Conservation (phyloP, 2,329 filamentous ascomycete genomes). For the Didymella keratinophila region DNA sequence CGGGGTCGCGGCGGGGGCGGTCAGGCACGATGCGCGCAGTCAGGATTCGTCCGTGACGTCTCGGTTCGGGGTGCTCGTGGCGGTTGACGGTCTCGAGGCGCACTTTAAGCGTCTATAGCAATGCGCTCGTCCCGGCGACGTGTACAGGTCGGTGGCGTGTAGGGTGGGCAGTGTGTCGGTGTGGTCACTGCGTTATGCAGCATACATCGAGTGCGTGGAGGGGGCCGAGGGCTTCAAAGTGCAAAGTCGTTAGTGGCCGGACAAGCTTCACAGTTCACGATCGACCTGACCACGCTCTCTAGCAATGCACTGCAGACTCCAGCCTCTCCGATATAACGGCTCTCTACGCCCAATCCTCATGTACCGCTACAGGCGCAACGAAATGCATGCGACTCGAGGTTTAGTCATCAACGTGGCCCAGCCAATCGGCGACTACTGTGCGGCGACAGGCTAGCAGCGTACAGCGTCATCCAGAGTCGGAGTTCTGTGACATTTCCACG, state of each 20-base stretch:
- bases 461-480: neutral
- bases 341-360: no score
- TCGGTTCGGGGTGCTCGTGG: slow-evolving; percentile 29
- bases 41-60: neutral
- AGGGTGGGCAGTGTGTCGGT: neutral
- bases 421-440: slow-evolving; percentile 6
- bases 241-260: neutral
- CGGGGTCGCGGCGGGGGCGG: neutral
- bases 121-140: neutral
- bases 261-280: neutral
- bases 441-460: neutral
- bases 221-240: slow-evolving; percentile 4
- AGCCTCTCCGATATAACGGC: neutral
- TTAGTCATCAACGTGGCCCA: neutral
- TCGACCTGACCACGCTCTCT: neutral
- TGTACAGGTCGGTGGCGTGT: neutral
- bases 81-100: slow-evolving; percentile 6
- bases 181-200: neutral
- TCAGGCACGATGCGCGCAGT: neutral
- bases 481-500: neutral
- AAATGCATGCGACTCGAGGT: no score
- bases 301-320: neutral
- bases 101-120: neutral
- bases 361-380: no score
- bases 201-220: neutral